These are phyloP conservation scores for Paxillus rubicundulus DNA, from an alignment of 768 basidiomycete genomes.

Conservation along the genomic window DNA sequence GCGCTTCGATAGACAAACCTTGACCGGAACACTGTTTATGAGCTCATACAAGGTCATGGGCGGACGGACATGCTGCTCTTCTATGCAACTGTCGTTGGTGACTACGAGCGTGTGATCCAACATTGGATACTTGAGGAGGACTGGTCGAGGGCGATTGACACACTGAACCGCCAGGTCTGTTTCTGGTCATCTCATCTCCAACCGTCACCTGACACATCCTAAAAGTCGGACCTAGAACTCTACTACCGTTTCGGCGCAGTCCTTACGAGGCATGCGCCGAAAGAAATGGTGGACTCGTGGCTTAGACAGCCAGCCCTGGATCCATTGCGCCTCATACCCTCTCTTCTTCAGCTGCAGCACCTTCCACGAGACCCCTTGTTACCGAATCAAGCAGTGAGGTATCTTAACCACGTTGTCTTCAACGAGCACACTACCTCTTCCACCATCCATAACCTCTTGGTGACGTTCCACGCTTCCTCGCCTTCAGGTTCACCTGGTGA, in stretches of 20 bases:
- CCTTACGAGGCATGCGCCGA: conserved; percentile 81
- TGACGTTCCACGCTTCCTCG: conserved; percentile 77
- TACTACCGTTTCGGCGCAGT: conserved; percentile 93
- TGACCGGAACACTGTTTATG: conserved; percentile 82
- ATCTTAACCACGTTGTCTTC: conserved; percentile 82
- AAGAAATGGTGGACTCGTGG: conserved; percentile 92
- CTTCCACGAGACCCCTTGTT: conserved; percentile 66
- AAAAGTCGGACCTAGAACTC: conserved; percentile 75
- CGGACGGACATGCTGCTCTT: conserved; percentile 89
- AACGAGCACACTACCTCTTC: conserved; percentile 76
- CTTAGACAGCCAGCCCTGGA: conserved; percentile 77
- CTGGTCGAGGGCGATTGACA: conserved; percentile 87
- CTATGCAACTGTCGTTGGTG: conserved; percentile 80
- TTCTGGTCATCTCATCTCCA: not conserved
- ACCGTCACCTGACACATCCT: conserved; percentile 3
- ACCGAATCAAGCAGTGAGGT: conserved; percentile 86
- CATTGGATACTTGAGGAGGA: conserved; percentile 92
- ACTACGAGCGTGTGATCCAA: conserved; percentile 81
- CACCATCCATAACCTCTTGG: conserved; percentile 90
- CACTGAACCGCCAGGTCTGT: conserved; percentile 82
- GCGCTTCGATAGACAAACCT: conserved; percentile 63
- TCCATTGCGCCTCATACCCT: conserved; percentile 83
- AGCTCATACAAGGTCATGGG: conserved; percentile 91
- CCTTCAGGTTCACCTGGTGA: conserved; percentile 50
- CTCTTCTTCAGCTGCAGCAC: conserved; percentile 79